Conservation (phyloP, 169 alveolate species). For the Plasmodium adleri region DNA sequence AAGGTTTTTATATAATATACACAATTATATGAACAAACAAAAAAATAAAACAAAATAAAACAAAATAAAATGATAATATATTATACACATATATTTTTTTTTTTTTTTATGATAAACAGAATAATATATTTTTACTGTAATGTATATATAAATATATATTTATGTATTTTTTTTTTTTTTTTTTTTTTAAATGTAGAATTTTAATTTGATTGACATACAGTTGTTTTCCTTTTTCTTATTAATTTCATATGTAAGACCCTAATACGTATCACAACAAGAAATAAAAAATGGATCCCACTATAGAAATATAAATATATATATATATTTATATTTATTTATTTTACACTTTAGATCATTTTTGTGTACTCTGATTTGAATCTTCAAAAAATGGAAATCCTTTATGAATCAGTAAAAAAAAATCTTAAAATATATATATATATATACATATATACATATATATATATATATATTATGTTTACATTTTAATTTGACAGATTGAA, state of each 20-base stretch:
- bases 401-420: slow-evolving; percentile 29
- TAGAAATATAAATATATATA: background rate
- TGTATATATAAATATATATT: background rate
- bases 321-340: background rate
- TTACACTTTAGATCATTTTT: slow-evolving; percentile 4
- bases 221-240: slow-evolving; percentile 25
- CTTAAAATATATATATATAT: slow-evolving; percentile 24
- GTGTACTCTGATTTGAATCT: slow-evolving; percentile 41
- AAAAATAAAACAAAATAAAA: background rate
- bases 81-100: background rate
- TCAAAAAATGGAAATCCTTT: slow-evolving; percentile 35
- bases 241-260: slow-evolving; percentile 16
- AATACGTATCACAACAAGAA: background rate
- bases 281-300: background rate
- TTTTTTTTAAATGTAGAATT: slow-evolving; percentile 25
- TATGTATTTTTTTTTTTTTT: background rate
- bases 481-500: slow-evolving; percentile 8
- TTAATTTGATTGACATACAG: slow-evolving; percentile 16
- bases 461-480: background rate
- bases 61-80: background rate
- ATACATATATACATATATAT: slow-evolving; percentile 7
- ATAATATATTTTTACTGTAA: background rate
- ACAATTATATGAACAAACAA: background rate
- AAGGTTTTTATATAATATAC: slow-evolving; percentile 10
- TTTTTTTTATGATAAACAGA: background rate